Evolutionary conservation across 2,329 filamentous ascomycete genomes (phyloP).

Genomic region (Fusarium sp.): DNA sequence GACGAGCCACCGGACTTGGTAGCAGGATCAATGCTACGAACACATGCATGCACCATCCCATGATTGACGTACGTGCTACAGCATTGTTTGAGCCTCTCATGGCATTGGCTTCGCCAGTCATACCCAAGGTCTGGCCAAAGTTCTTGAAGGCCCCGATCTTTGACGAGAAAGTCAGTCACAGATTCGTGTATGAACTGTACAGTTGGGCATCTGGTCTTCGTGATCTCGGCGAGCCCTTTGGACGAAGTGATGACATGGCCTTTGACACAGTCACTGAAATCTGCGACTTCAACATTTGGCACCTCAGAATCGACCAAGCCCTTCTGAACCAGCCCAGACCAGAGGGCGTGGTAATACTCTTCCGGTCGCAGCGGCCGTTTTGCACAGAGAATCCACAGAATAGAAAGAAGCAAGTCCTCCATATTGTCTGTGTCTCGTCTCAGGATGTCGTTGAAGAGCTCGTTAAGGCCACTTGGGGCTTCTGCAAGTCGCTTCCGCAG

Average conservation of each 20-base stretch:
- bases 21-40: not conserved
- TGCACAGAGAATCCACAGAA: slow-evolving; percentile 67
- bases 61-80: slow-evolving; percentile 22
- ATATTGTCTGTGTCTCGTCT: slow-evolving; percentile 57
- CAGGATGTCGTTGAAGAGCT: slow-evolving; percentile 65
- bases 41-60: not conserved
- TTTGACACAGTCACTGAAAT: not conserved
- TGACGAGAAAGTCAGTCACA: slow-evolving; percentile 60
- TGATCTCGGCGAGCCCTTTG: slow-evolving; percentile 63
- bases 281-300: not conserved
- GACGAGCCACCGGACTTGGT: not conserved
- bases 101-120: not conserved
- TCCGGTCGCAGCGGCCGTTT: slow-evolving; percentile 54
- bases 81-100: slow-evolving; percentile 12
- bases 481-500: slow-evolving; percentile 47
- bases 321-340: not conserved
- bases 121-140: slow-evolving; percentile 29
- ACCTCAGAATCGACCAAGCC: fast-evolving
- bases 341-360: slow-evolving; percentile 56
- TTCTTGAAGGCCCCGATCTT: slow-evolving; percentile 46
- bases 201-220: slow-evolving; percentile 41
- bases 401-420: slow-evolving; percentile 57
- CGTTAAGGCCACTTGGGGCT: slow-evolving; percentile 55
- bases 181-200: slow-evolving; percentile 69
- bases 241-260: slow-evolving; percentile 57